Evolutionary conservation across 495 filamentous ascomycete genomes (phyloP).

Genomic region (Wilcoxina mikolae): DNA sequence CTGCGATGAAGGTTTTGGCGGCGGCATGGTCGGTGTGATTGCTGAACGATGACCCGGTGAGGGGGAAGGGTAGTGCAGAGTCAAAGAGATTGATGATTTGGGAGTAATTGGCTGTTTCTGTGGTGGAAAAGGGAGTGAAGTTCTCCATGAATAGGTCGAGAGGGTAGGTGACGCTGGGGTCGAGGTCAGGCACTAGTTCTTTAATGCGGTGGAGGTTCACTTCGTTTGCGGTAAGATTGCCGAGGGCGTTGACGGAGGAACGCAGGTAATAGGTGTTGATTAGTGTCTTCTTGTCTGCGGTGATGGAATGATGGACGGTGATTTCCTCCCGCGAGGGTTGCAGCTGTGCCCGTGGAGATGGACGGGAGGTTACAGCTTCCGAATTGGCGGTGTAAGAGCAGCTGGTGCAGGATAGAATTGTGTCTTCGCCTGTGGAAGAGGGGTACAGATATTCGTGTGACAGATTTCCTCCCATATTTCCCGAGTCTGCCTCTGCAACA

Average conservation of each 20-base stretch:
- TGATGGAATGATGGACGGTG: conserved; percentile 21
- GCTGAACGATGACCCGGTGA: conserved; percentile 23
- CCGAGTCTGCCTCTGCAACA: conserved; percentile 77
- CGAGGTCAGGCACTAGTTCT: conserved; percentile 53
- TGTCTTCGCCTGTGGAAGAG: conserved; percentile 71
- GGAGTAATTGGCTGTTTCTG: conserved; percentile 17
- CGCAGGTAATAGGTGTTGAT: conserved; percentile 21
- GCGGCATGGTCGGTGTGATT: conserved; percentile 22
- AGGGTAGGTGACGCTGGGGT: conserved; percentile 52
- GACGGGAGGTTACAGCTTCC: conserved; percentile 45
- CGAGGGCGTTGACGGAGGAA: background rate
- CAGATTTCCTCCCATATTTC: conserved; percentile 82
- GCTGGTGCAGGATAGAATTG: conserved; percentile 53
- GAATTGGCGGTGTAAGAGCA: conserved; percentile 77
- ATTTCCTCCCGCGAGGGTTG: conserved; percentile 20
- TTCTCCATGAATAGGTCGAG: conserved; percentile 40
- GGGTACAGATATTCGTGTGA: conserved; percentile 91
- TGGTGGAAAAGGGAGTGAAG: conserved; percentile 27
- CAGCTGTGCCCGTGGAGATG: background rate
- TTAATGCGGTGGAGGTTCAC: conserved; percentile 62
- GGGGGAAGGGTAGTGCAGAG: conserved; percentile 30
- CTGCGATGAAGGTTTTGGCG: conserved; percentile 20
- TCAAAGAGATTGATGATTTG: conserved; percentile 42
- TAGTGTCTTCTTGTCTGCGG: conserved; percentile 16
- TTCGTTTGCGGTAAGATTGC: conserved; percentile 29